Conservation (phyloP, 108 stramenopile genomes). For the Skeletonema costatum region DNA sequence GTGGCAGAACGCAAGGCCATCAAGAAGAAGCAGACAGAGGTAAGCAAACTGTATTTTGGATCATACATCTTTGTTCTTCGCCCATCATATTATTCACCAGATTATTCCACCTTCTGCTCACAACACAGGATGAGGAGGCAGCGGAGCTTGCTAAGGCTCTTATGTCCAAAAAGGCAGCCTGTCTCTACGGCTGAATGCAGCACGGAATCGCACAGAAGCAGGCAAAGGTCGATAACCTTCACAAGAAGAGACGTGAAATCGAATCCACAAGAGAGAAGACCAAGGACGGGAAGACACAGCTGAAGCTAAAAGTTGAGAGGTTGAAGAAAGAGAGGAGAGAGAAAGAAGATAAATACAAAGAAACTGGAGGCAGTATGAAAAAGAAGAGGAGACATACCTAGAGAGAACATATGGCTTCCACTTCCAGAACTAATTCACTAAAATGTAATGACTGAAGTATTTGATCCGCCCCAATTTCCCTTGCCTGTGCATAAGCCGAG, state of each 20-base stretch:
- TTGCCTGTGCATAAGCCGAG: no score
- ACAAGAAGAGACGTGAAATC: constrained; percentile 73
- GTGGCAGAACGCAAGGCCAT: constrained; percentile 33
- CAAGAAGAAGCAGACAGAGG: constrained; percentile 52
- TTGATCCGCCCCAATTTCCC: no score
- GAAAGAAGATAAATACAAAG: constrained; percentile 24
- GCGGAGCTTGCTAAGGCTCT: constrained; percentile 88
- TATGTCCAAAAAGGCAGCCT: constrained; percentile 94
- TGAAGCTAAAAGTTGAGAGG: constrained; percentile 82
- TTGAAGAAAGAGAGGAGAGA: constrained; percentile 40
- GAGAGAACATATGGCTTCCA: neutral
- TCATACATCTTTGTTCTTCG: neutral
- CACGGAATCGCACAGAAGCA: constrained; percentile 88
- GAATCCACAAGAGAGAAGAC: constrained; percentile 62
- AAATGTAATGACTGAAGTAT: no score
- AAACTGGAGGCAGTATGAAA: constrained; percentile 42
- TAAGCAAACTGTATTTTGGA: constrained; percentile 20
- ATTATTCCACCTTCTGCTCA: neutral
- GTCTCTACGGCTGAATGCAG: constrained; percentile 93
- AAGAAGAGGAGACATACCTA: constrained; percentile 33
- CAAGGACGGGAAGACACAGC: constrained; percentile 57
- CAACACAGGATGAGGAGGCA: constrained; percentile 75
- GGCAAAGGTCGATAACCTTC: constrained; percentile 78
- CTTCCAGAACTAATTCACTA: no score
- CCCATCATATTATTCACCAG: neutral